Base-by-base conservation (phyloP, 2,329 filamentous ascomycete genomes). In the Talaromyces marneffei region DNA sequence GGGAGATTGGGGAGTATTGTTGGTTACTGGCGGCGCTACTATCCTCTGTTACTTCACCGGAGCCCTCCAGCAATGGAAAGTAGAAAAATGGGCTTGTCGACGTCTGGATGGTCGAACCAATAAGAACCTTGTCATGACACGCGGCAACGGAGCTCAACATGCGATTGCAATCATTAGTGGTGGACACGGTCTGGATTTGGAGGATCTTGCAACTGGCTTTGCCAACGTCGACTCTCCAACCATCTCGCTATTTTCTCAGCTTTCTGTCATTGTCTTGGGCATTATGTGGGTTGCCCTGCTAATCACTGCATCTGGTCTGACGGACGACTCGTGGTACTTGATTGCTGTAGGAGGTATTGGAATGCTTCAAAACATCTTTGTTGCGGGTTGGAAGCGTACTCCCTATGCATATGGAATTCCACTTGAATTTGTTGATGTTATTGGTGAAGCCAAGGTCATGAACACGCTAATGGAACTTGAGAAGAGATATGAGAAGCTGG, bases 41-140 rank as follows among this genome's bases (percentile, higher is more conserved):
- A 2, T 72, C 1, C 68, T 82, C 3, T 70, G 74, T 18, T 64
- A 75, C 7, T 57, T 66, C 1, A 72, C 71, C 0, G 76, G 76
- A 0, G 62, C 68, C 2, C 65, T 81, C 4, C 68, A 71, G 4
- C 78, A 81, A 64, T 81, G 78, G 78, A 67, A 64, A 20, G 65
- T 63, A 9, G 80, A 82, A 66, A 81, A 80, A 64, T 78, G 75
- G 72, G 70, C 74, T 0, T 78, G 74, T 64, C 71, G 74, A 16
- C 63, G 60, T 2, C 62, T 67, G 5, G 64, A 66, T n/a, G 50
- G 48, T 37, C 48, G 60, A 48, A 33, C 16, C 31, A 65, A 67
- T 16, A 71, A 74, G 55, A 73, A 66, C 0, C 65, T 72, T n/a
- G 60, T 72, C 2, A 61, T 80, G 9, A 79, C 77, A 0, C 62